Evolutionary conservation across 768 basidiomycete species (phyloP), one percentile per base, ranked within the genome.

Genomic region (Leccinum variicolor): DNA sequence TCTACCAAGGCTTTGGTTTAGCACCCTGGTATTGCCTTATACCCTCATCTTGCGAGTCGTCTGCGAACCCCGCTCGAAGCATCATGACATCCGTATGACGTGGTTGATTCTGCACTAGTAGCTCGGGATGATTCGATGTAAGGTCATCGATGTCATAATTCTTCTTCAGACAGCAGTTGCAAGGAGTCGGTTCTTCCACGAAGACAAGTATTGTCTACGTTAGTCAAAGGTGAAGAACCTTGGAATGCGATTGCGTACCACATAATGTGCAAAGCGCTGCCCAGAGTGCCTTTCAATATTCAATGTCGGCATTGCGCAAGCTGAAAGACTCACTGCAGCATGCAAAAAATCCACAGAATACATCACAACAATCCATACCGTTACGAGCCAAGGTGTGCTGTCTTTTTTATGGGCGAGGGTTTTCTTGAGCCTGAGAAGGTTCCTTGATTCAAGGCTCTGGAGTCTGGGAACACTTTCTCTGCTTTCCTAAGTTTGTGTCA

Each of bases 291-390:
- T 43, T 8, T 53, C 19, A 13, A 56, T 64, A 36, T 48, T 46
- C 14, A 7, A 23, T 17, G 11, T 47, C 26, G 33, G 51, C 31
- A 48, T 43, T 29, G 29, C 4, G 15, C 0, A 43, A 45, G 21
- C 25, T 21, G 9, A 21, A 39, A 33, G 23, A 56, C 64, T 58
- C 47, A 62, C 65, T 64, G 29, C 66, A 66, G 50, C 69, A 70
- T 8, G 60, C 61, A 4, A 57, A 0, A 23, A 69, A 54, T 29
- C 59, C 61, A 28, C 64, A 57, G 33, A 69, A 39, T n/a, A 61
- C 15, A 21, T 70, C 66, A 21, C 68, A 70, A 47, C 58, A 66
- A 45, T 69, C 69, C 66, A 67, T 68, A 15, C 19, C 36, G n/a
- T n/a, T 39, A 39, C 4, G 36, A 31, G 1, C 36, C 36, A 4